Evolutionary conservation across 208 protist species (phyloP), one percentile per base, ranked within the genome.

Genomic region (Acanthamoeba sp.): DNA sequence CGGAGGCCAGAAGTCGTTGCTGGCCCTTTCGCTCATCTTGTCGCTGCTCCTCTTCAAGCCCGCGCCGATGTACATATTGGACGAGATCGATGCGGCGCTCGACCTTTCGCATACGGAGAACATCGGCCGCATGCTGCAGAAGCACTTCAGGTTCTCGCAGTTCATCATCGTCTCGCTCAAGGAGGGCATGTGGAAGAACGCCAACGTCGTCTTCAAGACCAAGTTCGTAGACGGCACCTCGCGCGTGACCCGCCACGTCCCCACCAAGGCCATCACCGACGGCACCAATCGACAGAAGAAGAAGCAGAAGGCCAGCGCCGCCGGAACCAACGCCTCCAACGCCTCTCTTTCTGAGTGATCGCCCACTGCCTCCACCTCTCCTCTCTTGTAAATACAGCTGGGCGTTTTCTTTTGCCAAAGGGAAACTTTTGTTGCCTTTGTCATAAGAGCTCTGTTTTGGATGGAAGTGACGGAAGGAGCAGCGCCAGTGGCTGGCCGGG

Each of bases 141-240:
- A 95, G 14, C 98, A 99, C 94, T 99, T 99, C 95, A 96, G 29
- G 3, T 95, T 98, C 27, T 99, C 99, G 1, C 99, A 99, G 97
- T 99, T 99, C 94, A 97, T 99, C 64, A 97, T 99, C 27, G 99
- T 99, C 2, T 99, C 98, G 24, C 98, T 99, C 36, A 99, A 99
- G 95, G 97, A 98, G 71, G 98, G 98, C 84, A 99, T 99, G 99
- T 99, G 99, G 95, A 99, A 99, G 95, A 99, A 99, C 95, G 99
- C 99, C 84, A 99, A 99, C 95, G 99, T 99, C 45, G 94, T 99
- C 6, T 99, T 99, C 96, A 97, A 99, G 91, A 99, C 99, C 16
- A 98, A 99, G 85, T 99, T 99, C 93, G 94, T 98, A 6, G 97
- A 99, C 92, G 98, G 98, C 71, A 85, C 95, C 3, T 97, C 94